Evolutionary conservation across 192 early-diverging fungal genomes (phyloP), one percentile per base, ranked within the genome.

Genomic region (Phlyctochytrium bullatum): DNA sequence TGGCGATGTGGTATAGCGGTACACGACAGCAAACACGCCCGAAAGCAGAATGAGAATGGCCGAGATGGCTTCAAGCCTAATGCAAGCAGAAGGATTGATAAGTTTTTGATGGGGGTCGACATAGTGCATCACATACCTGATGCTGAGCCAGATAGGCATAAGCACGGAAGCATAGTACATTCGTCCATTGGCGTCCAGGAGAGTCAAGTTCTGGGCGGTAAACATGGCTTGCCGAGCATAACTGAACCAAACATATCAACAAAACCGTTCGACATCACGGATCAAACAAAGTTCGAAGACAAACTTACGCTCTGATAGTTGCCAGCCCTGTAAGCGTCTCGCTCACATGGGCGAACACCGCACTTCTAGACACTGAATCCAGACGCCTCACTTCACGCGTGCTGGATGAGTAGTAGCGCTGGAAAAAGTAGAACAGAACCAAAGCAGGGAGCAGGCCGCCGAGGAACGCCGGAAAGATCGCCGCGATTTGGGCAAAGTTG

Each of bases 321-420:
- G 88, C 73, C 3, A 93, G 50, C 0, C 95, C 95, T 34, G 79
- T 85, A 17, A 94, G 71, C 0, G 89, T 87, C 65, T 96, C 92
- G 2, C 84, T 67, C 62, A 96, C 57, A 51, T 90, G 88, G 0
- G 92, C 78, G 68, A 90, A 93, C 1, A 97, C 73, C 0, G 91
- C 86, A 1, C 89, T 88, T 34, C 89, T 76, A 20, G 89, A 73
- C 30, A 91, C 82, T 4, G 89, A 88, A 36, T 93, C 91, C 2
- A 97, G 77, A 20, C 91, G 87, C 61, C 91, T 92, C 32, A 96
- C 58, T 73, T 94, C 92, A 34, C 90, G 87, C 0, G 90, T 90
- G 1, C 88, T 87, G 20, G 87, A 66, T 33, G 89, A 72, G 77
- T 94, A 96, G 54, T 89, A 83, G 3, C 76, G 59, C 20, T 89